A percentile compares a stretch with the other conserved stretches of the same genome.
phyloP scores from a whole-genome alignment of 495 filamentous ascomycete species.

The Thermochaetoides thermophila region DNA sequence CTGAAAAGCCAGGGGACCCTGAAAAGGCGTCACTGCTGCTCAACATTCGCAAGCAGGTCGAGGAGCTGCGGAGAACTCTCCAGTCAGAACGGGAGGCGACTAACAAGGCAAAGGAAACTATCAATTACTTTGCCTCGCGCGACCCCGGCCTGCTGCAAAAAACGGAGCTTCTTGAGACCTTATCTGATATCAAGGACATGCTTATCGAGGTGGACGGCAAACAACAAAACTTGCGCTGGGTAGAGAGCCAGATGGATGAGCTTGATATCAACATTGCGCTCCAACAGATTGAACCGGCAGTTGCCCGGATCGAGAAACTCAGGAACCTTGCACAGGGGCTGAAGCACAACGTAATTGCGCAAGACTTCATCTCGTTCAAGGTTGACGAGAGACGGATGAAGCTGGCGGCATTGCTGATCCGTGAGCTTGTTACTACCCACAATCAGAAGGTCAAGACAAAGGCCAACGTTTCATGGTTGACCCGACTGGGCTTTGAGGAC shows the following conservation, averaged over 20 bases:
- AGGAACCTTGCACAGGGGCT: slow-evolving; percentile 61
- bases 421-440: slow-evolving; percentile 57
- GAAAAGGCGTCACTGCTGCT: slow-evolving; percentile 71
- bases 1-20: slow-evolving; percentile 53
- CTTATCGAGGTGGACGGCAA: slow-evolving; percentile 93
- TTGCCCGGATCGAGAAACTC: slow-evolving; percentile 67
- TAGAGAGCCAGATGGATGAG: slow-evolving; percentile 88
- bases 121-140: slow-evolving; percentile 64
- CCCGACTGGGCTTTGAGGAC: slow-evolving; percentile 76
- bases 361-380: slow-evolving; percentile 78
- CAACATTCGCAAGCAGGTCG: slow-evolving; percentile 80
- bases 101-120: slow-evolving; percentile 60
- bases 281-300: slow-evolving; percentile 75
- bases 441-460: slow-evolving; percentile 56
- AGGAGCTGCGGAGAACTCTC: slow-evolving; percentile 70
- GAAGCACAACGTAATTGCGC: slow-evolving; percentile 70
- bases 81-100: slow-evolving; percentile 72
- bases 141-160: slow-evolving; percentile 59
- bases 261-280: slow-evolving; percentile 91
- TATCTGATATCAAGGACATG: slow-evolving; percentile 60
- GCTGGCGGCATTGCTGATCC: slow-evolving; percentile 57
- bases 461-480: slow-evolving; percentile 64
- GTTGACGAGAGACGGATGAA: slow-evolving; percentile 73
- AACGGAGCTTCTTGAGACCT: slow-evolving; percentile 49
- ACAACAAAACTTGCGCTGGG: slow-evolving; percentile 88